Evolutionary conservation across 2,329 filamentous ascomycete genomes (phyloP), one percentile per base, ranked within the genome.

Genomic region (Rhynchosporium agropyri): DNA sequence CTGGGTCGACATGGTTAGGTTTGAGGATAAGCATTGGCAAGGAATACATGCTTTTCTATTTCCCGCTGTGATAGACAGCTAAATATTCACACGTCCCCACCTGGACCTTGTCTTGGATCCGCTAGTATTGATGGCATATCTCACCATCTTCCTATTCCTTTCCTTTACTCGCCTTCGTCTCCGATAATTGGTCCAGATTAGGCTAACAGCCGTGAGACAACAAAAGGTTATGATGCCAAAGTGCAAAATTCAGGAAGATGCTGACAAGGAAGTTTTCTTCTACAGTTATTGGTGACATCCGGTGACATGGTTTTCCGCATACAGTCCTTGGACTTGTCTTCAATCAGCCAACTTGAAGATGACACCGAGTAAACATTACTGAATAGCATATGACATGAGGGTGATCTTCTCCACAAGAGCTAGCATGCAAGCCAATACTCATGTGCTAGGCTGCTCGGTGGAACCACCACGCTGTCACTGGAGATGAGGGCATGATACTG

Each of bases 351-450:
- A 31, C 46, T 49, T n/a, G 26, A 33, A 9, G 38, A 54, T 8
- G 28, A 42, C 33, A 57, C 42, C 42, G 56, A 29, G 58, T 43
- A 31, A 45, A 53, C n/a, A 53, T 20, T 26, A 46, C 13, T 62
- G 46, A 42, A 51, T 40, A 51, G 51, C 56, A 42, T 9, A 50
- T n/a, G 45, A 40, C 56, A 58, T 40, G 31, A 48, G 53, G 43
- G 36, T 36, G 60, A 62, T 38, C 46, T 53, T 51, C 53, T 62
- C 46, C 53, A 53, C 46, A 38, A 48, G 50, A 45, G 48, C 15
- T 40, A 20, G 29, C n/a, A 49, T 42, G 48, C 48, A 42, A 51
- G 48, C 20, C 58, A 54, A 38, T 20, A 13, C 31, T 61, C 50
- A 51, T 54, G 40, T 49, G 50, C 42, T 26, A 5, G 13, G 9